Conservation (phyloP, 169 alveolate species). For the Theileria equi region DNA sequence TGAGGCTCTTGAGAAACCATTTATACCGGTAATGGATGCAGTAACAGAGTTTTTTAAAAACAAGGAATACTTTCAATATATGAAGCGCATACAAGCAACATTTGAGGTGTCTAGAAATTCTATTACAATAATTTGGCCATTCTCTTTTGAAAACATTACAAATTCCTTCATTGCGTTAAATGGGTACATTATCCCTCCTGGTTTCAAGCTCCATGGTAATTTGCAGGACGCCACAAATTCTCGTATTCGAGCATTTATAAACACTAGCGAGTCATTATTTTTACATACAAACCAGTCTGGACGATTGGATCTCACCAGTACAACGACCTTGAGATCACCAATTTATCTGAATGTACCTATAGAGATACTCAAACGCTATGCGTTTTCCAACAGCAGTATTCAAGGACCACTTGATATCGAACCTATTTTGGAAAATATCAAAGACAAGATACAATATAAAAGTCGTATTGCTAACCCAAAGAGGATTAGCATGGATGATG, state of each 20-base stretch:
- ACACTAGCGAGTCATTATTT: background rate
- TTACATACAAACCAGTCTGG: conserved; percentile 24
- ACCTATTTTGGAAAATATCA: no score
- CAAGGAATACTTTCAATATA: conserved; percentile 19
- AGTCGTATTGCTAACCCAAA: no score
- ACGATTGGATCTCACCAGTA: conserved; percentile 45
- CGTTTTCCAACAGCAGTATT: no score
- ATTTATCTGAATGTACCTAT: conserved; percentile 25
- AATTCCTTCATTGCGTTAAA: conserved; percentile 14
- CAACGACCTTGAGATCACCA: conserved; percentile 59
- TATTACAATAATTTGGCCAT: conserved; percentile 57
- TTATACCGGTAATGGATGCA: conserved; percentile 10
- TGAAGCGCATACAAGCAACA: conserved; percentile 30
- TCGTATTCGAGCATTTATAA: conserved; percentile 30
- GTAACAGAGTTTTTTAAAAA: background rate
- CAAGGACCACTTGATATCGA: no score
- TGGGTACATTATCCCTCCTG: conserved; percentile 40
- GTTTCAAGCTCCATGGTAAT: conserved; percentile 20
- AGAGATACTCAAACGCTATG: no score
- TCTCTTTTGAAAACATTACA: conserved; percentile 55
- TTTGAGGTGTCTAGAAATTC: conserved; percentile 35
- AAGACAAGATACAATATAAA: no score
- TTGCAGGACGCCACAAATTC: conserved; percentile 43
- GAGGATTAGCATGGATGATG: no score
- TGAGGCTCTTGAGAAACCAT: background rate